Conservation (phyloP, 2,329 filamentous ascomycete species). For the Cercospora zeae-maydis region DNA sequence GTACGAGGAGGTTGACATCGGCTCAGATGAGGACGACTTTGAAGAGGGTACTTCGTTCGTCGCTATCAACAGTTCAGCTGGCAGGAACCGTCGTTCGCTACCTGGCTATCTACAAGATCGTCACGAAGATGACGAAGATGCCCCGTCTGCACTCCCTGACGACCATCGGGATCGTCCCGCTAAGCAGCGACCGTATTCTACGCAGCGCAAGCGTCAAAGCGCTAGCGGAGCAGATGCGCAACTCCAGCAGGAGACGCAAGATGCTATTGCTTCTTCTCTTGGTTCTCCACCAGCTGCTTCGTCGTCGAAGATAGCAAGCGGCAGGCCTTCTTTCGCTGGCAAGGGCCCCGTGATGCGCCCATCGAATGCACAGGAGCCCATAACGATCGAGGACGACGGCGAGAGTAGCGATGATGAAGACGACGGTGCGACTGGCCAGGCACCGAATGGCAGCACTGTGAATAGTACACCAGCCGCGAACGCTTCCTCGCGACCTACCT, state of each 20-base stretch:
- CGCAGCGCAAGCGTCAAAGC: slow-evolving; percentile 8
- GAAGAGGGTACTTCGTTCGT: slow-evolving; percentile 16
- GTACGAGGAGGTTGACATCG: slow-evolving; percentile 48
- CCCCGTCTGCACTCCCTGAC: slow-evolving; percentile 44
- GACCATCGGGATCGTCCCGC: slow-evolving; percentile 39
- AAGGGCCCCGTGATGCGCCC: slow-evolving; percentile 35
- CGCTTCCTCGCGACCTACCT: neutral
- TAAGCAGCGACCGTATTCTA: slow-evolving; percentile 6
- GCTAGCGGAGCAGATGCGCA: slow-evolving; percentile 13
- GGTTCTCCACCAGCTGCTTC: neutral
- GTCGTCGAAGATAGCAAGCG: neutral
- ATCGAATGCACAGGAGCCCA: slow-evolving; percentile 31
- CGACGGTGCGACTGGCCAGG: slow-evolving; percentile 57
- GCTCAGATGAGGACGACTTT: slow-evolving; percentile 43
- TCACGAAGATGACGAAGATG: slow-evolving; percentile 39
- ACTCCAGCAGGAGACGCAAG: slow-evolving; percentile 17
- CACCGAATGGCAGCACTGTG: slow-evolving; percentile 35
- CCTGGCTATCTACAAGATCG: slow-evolving; percentile 43
- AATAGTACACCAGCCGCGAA: slow-evolving; percentile 5
- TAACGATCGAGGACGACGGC: slow-evolving; percentile 35
- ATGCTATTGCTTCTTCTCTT: slow-evolving; percentile 1
- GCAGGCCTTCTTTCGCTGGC: slow-evolving; percentile 26
- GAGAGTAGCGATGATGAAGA: slow-evolving; percentile 24
- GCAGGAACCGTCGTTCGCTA: slow-evolving; percentile 23
- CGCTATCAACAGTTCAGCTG: slow-evolving; percentile 16